Percentiles rank a stretch among this genome's conserved stretches.
phyloP scores from a whole-genome alignment of 2,329 filamentous ascomycete species.

The Trichoderma lentiforme region DNA sequence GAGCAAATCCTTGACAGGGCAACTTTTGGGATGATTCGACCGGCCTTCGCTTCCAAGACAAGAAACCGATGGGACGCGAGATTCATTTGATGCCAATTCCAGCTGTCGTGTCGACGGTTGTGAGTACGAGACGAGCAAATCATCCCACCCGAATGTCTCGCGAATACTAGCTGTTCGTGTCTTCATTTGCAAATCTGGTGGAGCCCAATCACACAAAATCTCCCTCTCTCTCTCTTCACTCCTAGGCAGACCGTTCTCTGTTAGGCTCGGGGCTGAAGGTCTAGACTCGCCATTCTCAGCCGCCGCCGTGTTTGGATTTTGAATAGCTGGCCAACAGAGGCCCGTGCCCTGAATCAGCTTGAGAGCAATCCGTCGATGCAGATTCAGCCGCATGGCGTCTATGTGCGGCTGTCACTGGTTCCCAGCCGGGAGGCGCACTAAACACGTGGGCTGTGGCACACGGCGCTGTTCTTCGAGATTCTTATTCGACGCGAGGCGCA shows the following conservation, averaged over 20 bases:
- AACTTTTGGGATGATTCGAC: background rate
- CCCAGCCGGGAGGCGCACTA: background rate
- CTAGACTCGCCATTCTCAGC: conserved; percentile 11
- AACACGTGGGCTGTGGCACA: background rate
- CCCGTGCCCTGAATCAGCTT: conserved; percentile 3
- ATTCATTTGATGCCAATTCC: background rate
- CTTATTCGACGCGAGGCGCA: background rate
- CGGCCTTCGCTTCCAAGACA: background rate
- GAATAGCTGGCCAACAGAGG: background rate
- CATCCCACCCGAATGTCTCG: background rate
- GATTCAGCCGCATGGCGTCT: conserved; percentile 14
- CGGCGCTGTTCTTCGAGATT: background rate
- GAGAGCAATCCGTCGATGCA: background rate
- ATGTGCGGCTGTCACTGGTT: conserved; percentile 1
- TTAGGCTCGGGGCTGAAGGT: conserved; percentile 11
- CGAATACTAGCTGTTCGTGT: background rate
- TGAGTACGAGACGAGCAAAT: background rate
- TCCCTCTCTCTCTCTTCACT: background rate
- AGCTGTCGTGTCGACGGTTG: background rate
- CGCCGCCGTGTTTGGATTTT: background rate
- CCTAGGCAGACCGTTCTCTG: background rate
- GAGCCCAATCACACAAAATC: background rate
- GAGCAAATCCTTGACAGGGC: conserved; percentile 14
- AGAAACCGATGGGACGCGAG: background rate
- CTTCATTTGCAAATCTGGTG: background rate